Base-by-base conservation (phyloP, 192 early-diverging fungal species). In the Dispira simplex region DNA sequence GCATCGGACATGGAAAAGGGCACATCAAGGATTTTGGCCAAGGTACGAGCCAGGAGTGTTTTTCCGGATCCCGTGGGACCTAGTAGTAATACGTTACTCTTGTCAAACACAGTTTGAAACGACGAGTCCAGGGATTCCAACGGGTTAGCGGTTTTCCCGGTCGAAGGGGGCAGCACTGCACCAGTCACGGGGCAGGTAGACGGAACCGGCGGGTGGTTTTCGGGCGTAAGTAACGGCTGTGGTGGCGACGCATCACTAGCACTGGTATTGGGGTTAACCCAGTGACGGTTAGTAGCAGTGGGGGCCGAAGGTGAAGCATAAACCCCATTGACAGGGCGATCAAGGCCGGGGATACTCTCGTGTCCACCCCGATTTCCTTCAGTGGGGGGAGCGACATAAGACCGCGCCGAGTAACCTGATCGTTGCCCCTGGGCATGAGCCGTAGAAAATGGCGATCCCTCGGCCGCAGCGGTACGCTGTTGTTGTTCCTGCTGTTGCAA, bases 1-100 rank as follows among this genome's bases (percentile, higher is more conserved):
- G 91, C 91, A 73, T 93, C 91, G 23, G 88, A 89, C 68, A 90
- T 87, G 1, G 89, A 91, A 65, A 90, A 93, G 0, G 91, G 90
- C 1, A 93, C 90, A 43, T 90, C 80, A 20, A 93, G 78, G 0
- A 91, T 76, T 63, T 91, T 81, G 21, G 91, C 90, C 44, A 90
- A 70, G 16, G 91, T 93, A 59, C 83, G 82, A 9, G 87, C 88
- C 23, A 91, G 68, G 32, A 93, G 73, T 11, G 91, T 93, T 70
- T 93, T 89, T 59, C 90, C 91, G 4, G 86, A 90, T 0, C 91
- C 91, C 0, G 90, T 91, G 0, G 91, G 91, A 2, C 91, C 91
- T 39, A 93, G 67, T 55, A 93, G 67, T 18, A 93, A 73, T 8
- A 93, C 87, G 56, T 93, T 93, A 76, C 91, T 94, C 70, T 94